phyloP scores from a whole-genome alignment of 805 yeast genomes.

The Wickerhamomyces queroliae region DNA sequence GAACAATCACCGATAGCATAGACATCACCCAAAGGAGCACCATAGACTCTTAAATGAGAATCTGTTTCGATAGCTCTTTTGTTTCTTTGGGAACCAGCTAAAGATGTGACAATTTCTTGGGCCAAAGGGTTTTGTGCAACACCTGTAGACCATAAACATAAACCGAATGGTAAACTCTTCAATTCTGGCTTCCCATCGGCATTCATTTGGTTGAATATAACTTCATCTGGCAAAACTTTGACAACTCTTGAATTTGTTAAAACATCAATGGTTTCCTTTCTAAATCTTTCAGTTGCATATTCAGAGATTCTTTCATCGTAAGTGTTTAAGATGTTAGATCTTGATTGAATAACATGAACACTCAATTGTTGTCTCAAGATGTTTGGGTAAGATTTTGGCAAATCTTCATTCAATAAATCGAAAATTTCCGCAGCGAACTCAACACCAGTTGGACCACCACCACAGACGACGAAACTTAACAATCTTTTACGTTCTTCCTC shows the following conservation, averaged over 20 bases:
- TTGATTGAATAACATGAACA: conserved; percentile 64
- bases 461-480: conserved; percentile 61
- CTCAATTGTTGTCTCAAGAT: conserved; percentile 56
- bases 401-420: conserved; percentile 61
- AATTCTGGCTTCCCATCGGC: conserved; percentile 33
- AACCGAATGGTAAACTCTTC: conserved; percentile 56
- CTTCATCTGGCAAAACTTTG: conserved; percentile 49
- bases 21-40: conserved; percentile 62
- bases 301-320: conserved; percentile 60
- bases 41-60: conserved; percentile 62
- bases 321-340: conserved; percentile 62
- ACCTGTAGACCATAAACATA: conserved; percentile 75
- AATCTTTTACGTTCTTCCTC: conserved; percentile 58
- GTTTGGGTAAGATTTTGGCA: conserved; percentile 50
- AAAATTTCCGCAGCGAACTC: conserved; percentile 70
- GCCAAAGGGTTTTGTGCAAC: conserved; percentile 63
- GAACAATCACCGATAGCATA: conserved; percentile 73
- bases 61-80: conserved; percentile 73
- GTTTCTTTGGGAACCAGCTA: conserved; percentile 46
- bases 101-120: conserved; percentile 42
- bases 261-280: conserved; percentile 56
- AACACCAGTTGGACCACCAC: conserved; percentile 75
- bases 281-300: conserved; percentile 59
- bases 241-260: conserved; percentile 60
- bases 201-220: conserved; percentile 48